Base-by-base conservation (phyloP, 805 yeast species). In the Ogataea allantospora region DNA sequence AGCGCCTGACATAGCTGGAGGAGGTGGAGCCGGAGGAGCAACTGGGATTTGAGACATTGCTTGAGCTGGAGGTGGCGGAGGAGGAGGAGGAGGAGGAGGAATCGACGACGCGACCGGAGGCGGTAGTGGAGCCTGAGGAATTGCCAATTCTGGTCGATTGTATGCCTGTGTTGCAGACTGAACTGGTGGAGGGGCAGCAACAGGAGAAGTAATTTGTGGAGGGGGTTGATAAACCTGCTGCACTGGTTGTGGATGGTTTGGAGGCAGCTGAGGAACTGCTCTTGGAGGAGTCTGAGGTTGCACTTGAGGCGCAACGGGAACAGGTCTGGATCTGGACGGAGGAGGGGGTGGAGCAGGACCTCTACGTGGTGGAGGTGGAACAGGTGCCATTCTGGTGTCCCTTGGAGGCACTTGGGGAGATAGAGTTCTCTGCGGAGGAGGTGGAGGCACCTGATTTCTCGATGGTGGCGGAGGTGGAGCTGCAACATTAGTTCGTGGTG, bases 311-410 rank as follows among this genome's bases (percentile, higher is more conserved):
- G 23, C 43, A 12, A 30, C 46, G 27, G 38, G 52, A 17, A 21
- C 29, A 34, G 42, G 49, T 25, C 20, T 50, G 33, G 21, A 40
- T 38, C 59, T 64, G 4, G 73, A 63, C 9, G 73, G 68, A 20
- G 67, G 69, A n/a, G 70, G 73, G 20, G 70, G 75, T n/a, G 68
- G 70, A 16, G 67, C 71, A 30, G 65, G 63, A 15, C 60, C 55
- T 33, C 53, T 47, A 30, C 58, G 48, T 28, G 67, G 63, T 10
- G 55, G 54, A 5, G 62, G 60, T 20, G 67, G 64, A 6, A 63
- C 58, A 10, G 68, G 63, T 6, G 68, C 58, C 12, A 56, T 40
- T 21, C 52, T 32, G 21, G n/a, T n/a, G n/a, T n/a, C n/a, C n/a
- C n/a, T n/a, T n/a, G 44, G 32, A 10, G 50, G 23, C 9, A 29